These are phyloP conservation scores for Mycena metata DNA, from an alignment of 768 basidiomycete species.

Conservation along the genomic window DNA sequence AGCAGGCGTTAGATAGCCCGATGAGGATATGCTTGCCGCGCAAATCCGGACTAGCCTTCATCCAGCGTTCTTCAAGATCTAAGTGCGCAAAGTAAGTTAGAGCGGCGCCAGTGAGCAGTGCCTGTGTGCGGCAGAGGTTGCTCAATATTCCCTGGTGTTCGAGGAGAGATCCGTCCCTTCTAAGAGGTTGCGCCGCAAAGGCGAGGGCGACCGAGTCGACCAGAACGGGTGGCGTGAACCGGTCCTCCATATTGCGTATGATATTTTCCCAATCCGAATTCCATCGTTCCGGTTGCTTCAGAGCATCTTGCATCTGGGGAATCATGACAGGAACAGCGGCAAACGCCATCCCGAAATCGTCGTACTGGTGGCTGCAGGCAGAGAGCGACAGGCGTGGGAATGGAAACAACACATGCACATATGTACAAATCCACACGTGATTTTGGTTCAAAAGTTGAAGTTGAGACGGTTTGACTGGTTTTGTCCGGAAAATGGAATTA, in stretches of 20 bases:
- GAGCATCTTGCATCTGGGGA: constrained; percentile 34
- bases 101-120: not conserved
- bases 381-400: too few species aligned
- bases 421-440: too few species aligned
- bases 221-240: constrained; percentile 3
- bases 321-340: too few species aligned
- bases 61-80: constrained; percentile 29
- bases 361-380: too few species aligned
- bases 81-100: not conserved
- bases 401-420: too few species aligned
- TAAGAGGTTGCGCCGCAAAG: not conserved
- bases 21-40: constrained; percentile 35
- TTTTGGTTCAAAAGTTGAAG: too few species aligned
- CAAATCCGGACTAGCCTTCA: constrained; percentile 6
- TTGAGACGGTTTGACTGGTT: too few species aligned
- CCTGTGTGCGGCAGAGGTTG: not conserved
- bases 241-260: not conserved
- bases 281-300: constrained; percentile 31
- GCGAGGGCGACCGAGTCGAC: not conserved
- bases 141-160: constrained; percentile 7
- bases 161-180: constrained; percentile 4
- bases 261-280: constrained; percentile 35
- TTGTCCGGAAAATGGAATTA: too few species aligned
- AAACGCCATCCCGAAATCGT: too few species aligned
- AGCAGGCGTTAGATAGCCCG: constrained; percentile 30